These are phyloP conservation scores for Tephrocybe sp. DNA, from an alignment of 768 basidiomycete genomes.

Conservation along the genomic window DNA sequence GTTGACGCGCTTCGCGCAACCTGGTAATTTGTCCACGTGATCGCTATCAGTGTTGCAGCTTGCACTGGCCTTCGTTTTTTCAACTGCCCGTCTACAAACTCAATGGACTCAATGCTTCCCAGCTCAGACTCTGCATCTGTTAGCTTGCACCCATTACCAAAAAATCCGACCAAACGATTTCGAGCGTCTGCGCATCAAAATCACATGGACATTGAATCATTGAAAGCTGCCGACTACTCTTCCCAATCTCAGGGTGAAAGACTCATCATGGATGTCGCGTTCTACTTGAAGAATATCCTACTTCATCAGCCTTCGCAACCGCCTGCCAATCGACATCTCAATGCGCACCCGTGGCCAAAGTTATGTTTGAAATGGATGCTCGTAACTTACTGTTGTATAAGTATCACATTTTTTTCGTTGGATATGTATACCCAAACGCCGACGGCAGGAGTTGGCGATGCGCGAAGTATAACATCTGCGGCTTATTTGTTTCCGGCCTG, in stretches of 20 bases:
- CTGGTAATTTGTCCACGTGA: too few relatives aligned
- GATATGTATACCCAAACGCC: conserved; percentile 23
- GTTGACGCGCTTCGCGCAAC: too few relatives aligned
- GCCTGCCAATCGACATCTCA: conserved; percentile 17
- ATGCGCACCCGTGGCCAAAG: conserved; percentile 23
- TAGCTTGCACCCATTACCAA: conserved; percentile 42
- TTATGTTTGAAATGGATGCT: conserved; percentile 30
- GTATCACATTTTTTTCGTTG: conserved; percentile 35
- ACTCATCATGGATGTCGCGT: conserved; percentile 10
- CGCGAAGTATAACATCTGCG: background rate
- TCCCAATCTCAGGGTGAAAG: conserved; percentile 10
- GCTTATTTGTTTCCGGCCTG: background rate
- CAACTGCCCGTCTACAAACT: too few relatives aligned
- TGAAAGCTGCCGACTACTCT: background rate
- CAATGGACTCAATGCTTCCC: conserved; percentile 17
- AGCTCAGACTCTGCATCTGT: conserved; percentile 24
- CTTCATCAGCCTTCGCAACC: conserved; percentile 12
- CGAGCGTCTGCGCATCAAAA: conserved; percentile 21
- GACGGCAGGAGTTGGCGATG: background rate
- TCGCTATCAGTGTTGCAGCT: too few relatives aligned
- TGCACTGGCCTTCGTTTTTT: too few relatives aligned
- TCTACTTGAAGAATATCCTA: conserved; percentile 11
- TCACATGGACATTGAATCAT: conserved; percentile 5
- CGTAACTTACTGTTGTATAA: conserved; percentile 38
- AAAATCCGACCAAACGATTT: conserved; percentile 40